Base-by-base conservation (phyloP, 2,329 filamentous ascomycete species). In the Sporothrix pseudoabietina region DNA sequence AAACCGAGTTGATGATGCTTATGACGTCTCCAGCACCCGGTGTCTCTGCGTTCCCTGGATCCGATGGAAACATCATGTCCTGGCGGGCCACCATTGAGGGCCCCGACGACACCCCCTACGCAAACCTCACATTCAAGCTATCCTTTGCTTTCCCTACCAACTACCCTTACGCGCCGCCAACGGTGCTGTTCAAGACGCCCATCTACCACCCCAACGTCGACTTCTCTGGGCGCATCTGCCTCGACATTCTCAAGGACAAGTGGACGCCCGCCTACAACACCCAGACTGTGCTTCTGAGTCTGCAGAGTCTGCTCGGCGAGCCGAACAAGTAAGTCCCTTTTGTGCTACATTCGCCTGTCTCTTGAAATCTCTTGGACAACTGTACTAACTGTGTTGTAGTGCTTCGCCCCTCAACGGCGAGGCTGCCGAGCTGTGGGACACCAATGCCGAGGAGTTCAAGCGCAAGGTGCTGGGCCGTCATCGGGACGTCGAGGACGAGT, bases 171-270 rank as follows among this genome's bases (percentile, higher is more conserved):
- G 89, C 91, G 1, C 89, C 96, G 30, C 96, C 96, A 0, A 94
- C 92, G 2, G 96, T 99, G 22, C 88, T 97, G 74, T 99, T 98
- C 90, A 97, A 94, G 86, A 99, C 97, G 7, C 96, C 96, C 52
- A 98, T 99, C 83, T 99, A 98, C 86, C 96, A 99, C 83, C 96
- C 96, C 71, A 99, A 99, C 79, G 93, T 99, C 78, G 96, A 99
- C 84, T 98, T 99, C 85, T 94, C 92, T 3, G 96, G 96, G 55
- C 89, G 96, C 73, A 99, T 99, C 83, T 99, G 96, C 82, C 87
- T 99, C 75, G 97, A 99, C 80, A 99, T 99, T 77, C 87, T 99
- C 77, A 98, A 98, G 87, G 96, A 98, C 83, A 98, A 98, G 85
- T 99, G 96, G 96, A 97, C 94, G 74, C 94, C 96, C 22, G 94